Evolutionary conservation across 164 flowering plant genomes (phyloP), one percentile per base, ranked within the genome.

Genomic region (Aristolochia contorta): DNA sequence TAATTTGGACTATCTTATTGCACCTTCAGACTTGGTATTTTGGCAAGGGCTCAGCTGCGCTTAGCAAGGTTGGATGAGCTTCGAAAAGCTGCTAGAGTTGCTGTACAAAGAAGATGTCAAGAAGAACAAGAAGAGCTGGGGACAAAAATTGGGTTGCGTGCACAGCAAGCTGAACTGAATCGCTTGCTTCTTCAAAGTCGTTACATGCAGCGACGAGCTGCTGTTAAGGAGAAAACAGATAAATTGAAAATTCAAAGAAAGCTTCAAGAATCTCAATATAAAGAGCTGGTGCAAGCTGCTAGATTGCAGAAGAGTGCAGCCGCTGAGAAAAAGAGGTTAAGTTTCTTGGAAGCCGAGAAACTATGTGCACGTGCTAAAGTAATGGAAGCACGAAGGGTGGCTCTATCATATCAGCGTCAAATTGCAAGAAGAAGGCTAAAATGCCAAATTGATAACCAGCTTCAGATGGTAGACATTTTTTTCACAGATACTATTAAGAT

Each of bases 241-340:
- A 85, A 86, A 63, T 83, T 88, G 15, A 50, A 91, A 62, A 32
- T 75, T 65, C 73, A 87, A 61, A 74, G 91, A 75, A 77, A 78
- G 73, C 73, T 78, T 70, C 77, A 80, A 30, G 97, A 94, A 65
- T 83, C 75, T 66, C 87, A 80, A 72, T 84, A 91, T 48, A 94
- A 81, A 72, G 96, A 94, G 65, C 61, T 80, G 61, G 89, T 94
- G 45, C 78, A 72, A 65, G 78, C 93, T 68, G 90, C 96, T 54
- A 85, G 89, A 46, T 68, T 67, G 65, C 93, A 87, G 65, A 94
- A 94, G 75, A 84, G 97, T 64, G 84, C 75, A 37, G 88, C 96
- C 67, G 97, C 99, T 25, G 97, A 94, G 80, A 82, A 71, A 76
- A 94, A 94, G 74, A 75, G 97, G 20, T 49, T 87, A 62, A 85